Conservation (phyloP, 805 yeast genomes). For the Limtongia smithiae region DNA sequence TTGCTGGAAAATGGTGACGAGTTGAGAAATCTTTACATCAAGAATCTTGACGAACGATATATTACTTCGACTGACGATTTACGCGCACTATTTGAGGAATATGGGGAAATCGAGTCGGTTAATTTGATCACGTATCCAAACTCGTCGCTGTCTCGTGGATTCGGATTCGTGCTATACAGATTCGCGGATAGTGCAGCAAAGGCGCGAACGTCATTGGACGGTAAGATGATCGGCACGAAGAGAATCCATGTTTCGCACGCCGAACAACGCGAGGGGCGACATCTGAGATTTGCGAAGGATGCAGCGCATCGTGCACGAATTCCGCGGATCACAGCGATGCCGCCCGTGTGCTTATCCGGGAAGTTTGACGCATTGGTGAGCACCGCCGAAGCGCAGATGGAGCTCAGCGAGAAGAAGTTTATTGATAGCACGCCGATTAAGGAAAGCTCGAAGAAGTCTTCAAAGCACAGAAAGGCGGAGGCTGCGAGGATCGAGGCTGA, state of each 20-base stretch:
- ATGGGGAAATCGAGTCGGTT: constrained; percentile 16
- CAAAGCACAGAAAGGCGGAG: too few relatives aligned
- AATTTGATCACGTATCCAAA: constrained; percentile 9
- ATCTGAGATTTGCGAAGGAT: too few relatives aligned
- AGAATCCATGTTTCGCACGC: constrained; percentile 21
- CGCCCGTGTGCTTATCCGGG: too few relatives aligned
- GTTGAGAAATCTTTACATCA: constrained; percentile 23
- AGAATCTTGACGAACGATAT: constrained; percentile 19
- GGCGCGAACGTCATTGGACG: constrained; percentile 18
- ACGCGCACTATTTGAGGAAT: constrained; percentile 11
- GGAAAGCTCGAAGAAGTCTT: too few relatives aligned
- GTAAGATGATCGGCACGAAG: constrained; percentile 14
- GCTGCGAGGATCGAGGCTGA: too few relatives aligned
- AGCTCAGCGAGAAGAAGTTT: too few relatives aligned
- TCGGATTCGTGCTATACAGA: constrained; percentile 24
- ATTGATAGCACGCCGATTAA: too few relatives aligned
- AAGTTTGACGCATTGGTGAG: too few relatives aligned
- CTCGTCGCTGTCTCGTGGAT: constrained; percentile 14
- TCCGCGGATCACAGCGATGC: background rate
- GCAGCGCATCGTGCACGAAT: background rate
- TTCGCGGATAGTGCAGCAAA: constrained; percentile 15
- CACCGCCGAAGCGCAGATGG: too few relatives aligned
- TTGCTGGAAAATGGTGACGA: too few relatives aligned
- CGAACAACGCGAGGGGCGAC: constrained; percentile 6
- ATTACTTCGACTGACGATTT: constrained; percentile 12